Evolutionary conservation across 352 stramenopile genomes (phyloP).

Genomic region (Saprolegnia diclina): DNA sequence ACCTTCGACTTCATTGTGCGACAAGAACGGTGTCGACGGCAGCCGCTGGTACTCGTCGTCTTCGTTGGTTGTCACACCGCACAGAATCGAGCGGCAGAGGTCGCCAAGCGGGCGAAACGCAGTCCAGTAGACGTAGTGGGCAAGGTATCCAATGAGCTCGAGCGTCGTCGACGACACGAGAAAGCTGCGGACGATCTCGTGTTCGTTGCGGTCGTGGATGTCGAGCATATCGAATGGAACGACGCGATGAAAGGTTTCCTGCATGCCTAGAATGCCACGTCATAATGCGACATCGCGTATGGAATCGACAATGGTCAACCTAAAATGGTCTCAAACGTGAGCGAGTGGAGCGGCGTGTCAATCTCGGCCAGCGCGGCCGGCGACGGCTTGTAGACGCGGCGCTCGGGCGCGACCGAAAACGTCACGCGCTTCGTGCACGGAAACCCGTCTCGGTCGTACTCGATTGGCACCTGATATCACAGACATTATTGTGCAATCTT

Average conservation of each 20-base stretch:
- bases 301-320: slow-evolving; percentile 37
- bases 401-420: slow-evolving; percentile 22
- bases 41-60: background rate
- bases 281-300: too few species aligned
- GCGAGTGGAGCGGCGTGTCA: slow-evolving; percentile 35
- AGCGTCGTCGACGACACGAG: slow-evolving; percentile 1
- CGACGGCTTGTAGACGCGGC: slow-evolving; percentile 33
- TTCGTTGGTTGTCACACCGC: background rate
- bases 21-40: background rate
- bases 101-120: slow-evolving; percentile 9
- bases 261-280: slow-evolving; percentile 40
- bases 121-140: slow-evolving; percentile 26
- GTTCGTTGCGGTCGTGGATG: slow-evolving; percentile 8
- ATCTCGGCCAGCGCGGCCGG: slow-evolving; percentile 29
- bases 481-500: slow-evolving; percentile 9
- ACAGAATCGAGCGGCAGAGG: background rate
- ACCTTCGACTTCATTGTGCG: slow-evolving; percentile 10
- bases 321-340: slow-evolving; percentile 41
- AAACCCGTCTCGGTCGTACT: slow-evolving; percentile 41
- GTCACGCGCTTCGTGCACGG: slow-evolving; percentile 29
- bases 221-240: slow-evolving; percentile 42
- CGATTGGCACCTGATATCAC: slow-evolving; percentile 15
- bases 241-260: slow-evolving; percentile 40
- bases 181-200: background rate
- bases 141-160: slow-evolving; percentile 18